Evolutionary conservation across 2,329 filamentous ascomycete species (phyloP).

Genomic region (Aspergillus spinulosporus): DNA sequence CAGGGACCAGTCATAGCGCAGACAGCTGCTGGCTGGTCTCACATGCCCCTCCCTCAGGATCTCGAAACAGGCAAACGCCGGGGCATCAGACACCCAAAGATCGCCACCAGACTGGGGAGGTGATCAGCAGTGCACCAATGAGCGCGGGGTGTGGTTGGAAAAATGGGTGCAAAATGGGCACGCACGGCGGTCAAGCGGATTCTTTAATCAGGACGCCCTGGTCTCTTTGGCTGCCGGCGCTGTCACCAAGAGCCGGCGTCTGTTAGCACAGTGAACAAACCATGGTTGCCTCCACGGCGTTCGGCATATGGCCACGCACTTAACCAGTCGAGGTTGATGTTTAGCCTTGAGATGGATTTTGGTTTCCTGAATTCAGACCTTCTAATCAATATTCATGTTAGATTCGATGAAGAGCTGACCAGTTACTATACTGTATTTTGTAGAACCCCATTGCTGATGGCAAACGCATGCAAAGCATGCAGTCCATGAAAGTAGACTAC

Average conservation of each 20-base stretch:
- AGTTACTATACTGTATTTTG: neutral
- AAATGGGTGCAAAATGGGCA: conserved; percentile 10
- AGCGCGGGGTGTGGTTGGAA: conserved; percentile 7
- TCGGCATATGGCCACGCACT: conserved; percentile 12
- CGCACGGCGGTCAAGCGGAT: conserved; percentile 11
- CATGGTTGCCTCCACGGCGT: conserved; percentile 6
- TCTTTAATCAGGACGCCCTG: neutral
- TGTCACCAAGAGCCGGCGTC: conserved; percentile 1
- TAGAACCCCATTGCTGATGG: neutral
- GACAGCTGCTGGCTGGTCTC: conserved; percentile 4
- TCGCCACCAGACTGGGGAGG: conserved; percentile 12
- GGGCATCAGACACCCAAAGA: conserved; percentile 12
- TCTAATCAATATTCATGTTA: neutral
- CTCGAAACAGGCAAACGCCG: neutral
- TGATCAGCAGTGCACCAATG: conserved; percentile 10
- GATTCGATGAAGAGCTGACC: neutral
- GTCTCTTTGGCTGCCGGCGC: neutral
- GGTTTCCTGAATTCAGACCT: no score
- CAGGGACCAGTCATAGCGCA: neutral
- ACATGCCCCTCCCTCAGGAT: conserved; percentile 4
- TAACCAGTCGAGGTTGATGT: neutral
- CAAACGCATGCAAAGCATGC: neutral
- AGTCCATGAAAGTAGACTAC: neutral
- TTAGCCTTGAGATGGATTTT: neutral
- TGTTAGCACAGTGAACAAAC: conserved; percentile 3